These are phyloP conservation scores for Diplogelasinospora grovesii DNA, from an alignment of 495 filamentous ascomycete species.

Conservation along the genomic window DNA sequence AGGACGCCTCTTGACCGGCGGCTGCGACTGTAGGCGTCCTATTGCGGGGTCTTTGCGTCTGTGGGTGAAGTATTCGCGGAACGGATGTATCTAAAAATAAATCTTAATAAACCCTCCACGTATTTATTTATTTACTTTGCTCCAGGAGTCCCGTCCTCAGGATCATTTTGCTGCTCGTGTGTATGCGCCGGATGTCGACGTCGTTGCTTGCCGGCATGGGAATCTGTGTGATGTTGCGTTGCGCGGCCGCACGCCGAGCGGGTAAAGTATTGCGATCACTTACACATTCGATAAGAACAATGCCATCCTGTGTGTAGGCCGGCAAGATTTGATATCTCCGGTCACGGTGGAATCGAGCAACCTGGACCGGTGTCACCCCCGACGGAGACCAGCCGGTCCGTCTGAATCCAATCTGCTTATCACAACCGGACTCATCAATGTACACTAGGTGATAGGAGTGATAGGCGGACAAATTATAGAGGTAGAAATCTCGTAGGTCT, in stretches of 20 bases:
- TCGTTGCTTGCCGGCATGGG: too few species aligned
- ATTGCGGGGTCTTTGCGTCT: not conserved
- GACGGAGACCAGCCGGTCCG: constrained; percentile 2
- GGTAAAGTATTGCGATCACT: too few species aligned
- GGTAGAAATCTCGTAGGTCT: constrained; percentile 2
- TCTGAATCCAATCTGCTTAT: constrained; percentile 1
- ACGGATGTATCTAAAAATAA: too few species aligned
- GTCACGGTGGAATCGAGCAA: constrained; percentile 1
- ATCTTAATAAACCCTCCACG: too few species aligned
- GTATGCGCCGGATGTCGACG: too few species aligned
- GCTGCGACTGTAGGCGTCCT: not conserved
- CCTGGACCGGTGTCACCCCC: not conserved
- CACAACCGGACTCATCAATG: constrained; percentile 3
- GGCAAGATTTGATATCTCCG: constrained; percentile 2
- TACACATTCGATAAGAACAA: too few species aligned
- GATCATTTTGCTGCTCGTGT: too few species aligned
- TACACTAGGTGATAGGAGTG: constrained; percentile 1
- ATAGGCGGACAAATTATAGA: constrained; percentile 3
- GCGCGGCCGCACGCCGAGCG: too few species aligned
- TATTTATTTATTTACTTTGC: too few species aligned
- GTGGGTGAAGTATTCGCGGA: not conserved
- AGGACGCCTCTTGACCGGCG: not conserved
- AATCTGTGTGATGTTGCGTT: too few species aligned
- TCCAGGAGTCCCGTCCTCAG: too few species aligned
- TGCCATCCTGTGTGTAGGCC: constrained; percentile 4